Conservation (phyloP, 1,284 basidiomycete species). For the Tremellales sp. region DNA sequence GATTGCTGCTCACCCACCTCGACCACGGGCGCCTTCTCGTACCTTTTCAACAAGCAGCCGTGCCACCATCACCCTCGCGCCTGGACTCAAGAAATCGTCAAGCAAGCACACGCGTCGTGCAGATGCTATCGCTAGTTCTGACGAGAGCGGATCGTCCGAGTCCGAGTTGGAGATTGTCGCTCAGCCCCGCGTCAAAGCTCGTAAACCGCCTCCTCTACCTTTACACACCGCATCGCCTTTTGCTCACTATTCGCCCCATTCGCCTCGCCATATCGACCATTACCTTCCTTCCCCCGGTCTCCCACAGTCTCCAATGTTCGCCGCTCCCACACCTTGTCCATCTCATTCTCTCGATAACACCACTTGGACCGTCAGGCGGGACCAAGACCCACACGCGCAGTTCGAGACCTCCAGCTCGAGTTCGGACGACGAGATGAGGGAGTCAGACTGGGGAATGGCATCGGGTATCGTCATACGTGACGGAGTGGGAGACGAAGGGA, state of each 20-base stretch:
- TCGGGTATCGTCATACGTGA: slow-evolving; percentile 30
- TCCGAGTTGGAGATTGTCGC: slow-evolving; percentile 30
- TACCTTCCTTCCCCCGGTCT: slow-evolving; percentile 27
- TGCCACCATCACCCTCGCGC: slow-evolving; percentile 1
- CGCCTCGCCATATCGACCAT: slow-evolving; percentile 13
- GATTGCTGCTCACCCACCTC: slow-evolving; percentile 12
- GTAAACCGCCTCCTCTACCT: neutral
- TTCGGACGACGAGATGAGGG: slow-evolving; percentile 40
- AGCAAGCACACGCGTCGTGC: neutral
- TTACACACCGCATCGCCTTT: neutral
- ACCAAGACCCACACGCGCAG: slow-evolving; percentile 14
- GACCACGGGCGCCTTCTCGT: neutral
- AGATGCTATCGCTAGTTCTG: neutral
- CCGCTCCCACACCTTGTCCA: slow-evolving; percentile 37
- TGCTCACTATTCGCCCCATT: slow-evolving; percentile 23
- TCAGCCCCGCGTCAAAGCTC: slow-evolving; percentile 3
- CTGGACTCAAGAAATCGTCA: neutral
- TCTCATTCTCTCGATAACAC: slow-evolving; percentile 47
- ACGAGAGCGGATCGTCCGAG: slow-evolving; percentile 33
- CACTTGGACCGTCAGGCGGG: slow-evolving; percentile 35
- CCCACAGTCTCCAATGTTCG: slow-evolving; percentile 12
- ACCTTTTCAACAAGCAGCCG: neutral
- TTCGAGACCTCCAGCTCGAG: slow-evolving; percentile 36
- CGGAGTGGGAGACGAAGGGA: slow-evolving; percentile 19
- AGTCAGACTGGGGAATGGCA: slow-evolving; percentile 34